phyloP scores from a whole-genome alignment of 257 asterid species.

The Solanum etuberosum region DNA sequence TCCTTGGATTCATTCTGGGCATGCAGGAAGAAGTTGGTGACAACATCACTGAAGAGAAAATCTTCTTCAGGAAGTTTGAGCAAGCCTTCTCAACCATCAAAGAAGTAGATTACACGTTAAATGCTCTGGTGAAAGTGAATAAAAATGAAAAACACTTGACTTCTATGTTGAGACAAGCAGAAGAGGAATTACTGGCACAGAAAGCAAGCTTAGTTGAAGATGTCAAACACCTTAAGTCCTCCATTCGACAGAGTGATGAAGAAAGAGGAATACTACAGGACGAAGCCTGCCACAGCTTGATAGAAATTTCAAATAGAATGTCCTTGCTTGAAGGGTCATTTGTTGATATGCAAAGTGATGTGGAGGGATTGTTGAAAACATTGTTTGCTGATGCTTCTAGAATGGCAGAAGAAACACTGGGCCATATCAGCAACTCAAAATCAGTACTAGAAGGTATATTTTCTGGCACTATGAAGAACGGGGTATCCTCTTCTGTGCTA shows the following conservation, averaged over 20 bases:
- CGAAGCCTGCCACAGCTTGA: slow-evolving; percentile 20
- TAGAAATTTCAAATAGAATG: slow-evolving; percentile 23
- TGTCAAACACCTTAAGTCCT: slow-evolving; percentile 33
- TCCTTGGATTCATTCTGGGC: not conserved
- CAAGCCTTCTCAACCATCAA: slow-evolving; percentile 46
- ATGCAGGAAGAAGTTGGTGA: slow-evolving; percentile 28
- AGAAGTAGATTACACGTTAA: slow-evolving; percentile 52
- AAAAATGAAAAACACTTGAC: slow-evolving; percentile 37
- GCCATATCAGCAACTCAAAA: slow-evolving; percentile 31
- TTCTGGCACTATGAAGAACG: slow-evolving; percentile 32
- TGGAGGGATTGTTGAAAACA: slow-evolving; percentile 30
- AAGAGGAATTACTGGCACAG: slow-evolving; percentile 35
- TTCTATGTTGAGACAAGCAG: slow-evolving; percentile 43
- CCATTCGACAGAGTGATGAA: slow-evolving; percentile 15
- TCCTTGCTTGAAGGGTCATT: slow-evolving; percentile 44
- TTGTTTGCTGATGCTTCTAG: slow-evolving; percentile 28
- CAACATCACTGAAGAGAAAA: slow-evolving; percentile 10
- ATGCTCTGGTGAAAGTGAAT: slow-evolving; percentile 45
- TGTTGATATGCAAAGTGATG: slow-evolving; percentile 36
- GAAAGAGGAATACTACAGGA: slow-evolving; percentile 29
- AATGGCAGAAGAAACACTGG: slow-evolving; percentile 33
- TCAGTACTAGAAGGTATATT: slow-evolving; percentile 37
- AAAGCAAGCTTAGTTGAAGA: slow-evolving; percentile 39
- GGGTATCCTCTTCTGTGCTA: slow-evolving; percentile 32
- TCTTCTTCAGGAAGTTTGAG: slow-evolving; percentile 46